These are phyloP conservation scores for Rosa rugosa DNA, from an alignment of 306 rosid genomes.

Conservation along the genomic window DNA sequence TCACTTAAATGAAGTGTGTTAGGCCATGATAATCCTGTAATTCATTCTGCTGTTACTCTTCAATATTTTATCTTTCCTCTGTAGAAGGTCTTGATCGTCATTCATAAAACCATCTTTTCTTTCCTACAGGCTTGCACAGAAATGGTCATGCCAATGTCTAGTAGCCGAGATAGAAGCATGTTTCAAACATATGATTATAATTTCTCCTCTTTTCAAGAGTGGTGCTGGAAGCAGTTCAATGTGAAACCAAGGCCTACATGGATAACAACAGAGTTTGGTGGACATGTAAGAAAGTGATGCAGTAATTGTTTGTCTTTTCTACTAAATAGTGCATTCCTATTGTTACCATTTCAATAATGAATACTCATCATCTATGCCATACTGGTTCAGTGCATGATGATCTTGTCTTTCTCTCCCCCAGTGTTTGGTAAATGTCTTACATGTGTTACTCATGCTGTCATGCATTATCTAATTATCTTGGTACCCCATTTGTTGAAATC, in stretches of 20 bases:
- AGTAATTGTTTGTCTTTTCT: no score
- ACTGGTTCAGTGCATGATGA: no score
- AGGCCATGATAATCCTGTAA: neutral
- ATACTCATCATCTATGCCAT: no score
- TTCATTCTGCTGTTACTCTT: neutral
- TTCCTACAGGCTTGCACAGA: constrained; percentile 74
- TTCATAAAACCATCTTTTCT: constrained; percentile 4
- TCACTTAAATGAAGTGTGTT: neutral
- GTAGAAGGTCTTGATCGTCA: neutral
- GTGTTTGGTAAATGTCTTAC: neutral
- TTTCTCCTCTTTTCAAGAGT: constrained; percentile 55
- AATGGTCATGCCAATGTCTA: constrained; percentile 92
- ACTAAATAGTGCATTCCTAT: no score
- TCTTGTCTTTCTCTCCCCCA: neutral
- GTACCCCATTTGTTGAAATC: neutral
- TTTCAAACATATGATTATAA: no score
- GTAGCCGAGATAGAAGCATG: constrained; percentile 61
- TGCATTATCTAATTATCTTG: neutral
- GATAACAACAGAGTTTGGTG: no score
- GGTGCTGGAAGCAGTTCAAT: constrained; percentile 42
- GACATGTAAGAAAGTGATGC: no score
- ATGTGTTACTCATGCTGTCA: no score
- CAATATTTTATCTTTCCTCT: no score
- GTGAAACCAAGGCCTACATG: no score
- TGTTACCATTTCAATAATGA: no score